Evolutionary conservation across 345 rosid species (phyloP).

Genomic region (Boechera divaricarpa): DNA sequence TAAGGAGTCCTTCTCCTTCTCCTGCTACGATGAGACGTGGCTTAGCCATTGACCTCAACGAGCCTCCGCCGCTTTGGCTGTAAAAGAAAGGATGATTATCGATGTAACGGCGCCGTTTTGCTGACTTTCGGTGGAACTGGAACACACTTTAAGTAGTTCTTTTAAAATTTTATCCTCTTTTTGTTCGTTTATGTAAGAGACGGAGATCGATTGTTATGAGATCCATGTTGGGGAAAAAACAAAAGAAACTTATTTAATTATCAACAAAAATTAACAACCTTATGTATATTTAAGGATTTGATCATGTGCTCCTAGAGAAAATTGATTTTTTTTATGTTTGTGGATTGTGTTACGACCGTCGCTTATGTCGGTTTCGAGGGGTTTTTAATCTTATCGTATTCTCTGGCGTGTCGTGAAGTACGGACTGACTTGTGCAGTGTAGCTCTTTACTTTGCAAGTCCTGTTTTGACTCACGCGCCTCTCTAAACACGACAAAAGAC

Average conservation of each 20-base stretch:
- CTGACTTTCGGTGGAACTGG: neutral
- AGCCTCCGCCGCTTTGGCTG: conserved; percentile 94
- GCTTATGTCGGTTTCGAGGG: conserved; percentile 43
- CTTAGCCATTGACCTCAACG: conserved; percentile 87
- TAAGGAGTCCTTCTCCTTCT: conserved; percentile 30
- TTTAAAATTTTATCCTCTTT: neutral
- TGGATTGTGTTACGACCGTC: conserved; percentile 35
- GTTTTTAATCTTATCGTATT: conserved; percentile 24
- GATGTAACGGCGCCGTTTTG: conserved; percentile 25
- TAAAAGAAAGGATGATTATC: conserved; percentile 41
- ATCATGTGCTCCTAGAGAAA: neutral
- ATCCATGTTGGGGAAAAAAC: conserved; percentile 26
- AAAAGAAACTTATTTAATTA: neutral
- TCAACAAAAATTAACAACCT: neutral
- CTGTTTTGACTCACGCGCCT: conserved; percentile 47
- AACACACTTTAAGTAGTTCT: conserved; percentile 8
- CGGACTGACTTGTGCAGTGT: conserved; percentile 42
- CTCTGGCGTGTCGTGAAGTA: conserved; percentile 41
- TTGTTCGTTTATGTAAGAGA: conserved; percentile 32
- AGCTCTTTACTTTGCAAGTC: conserved; percentile 28
- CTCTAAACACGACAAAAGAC: conserved; percentile 39
- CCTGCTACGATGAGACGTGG: conserved; percentile 59
- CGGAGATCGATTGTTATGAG: conserved; percentile 19
- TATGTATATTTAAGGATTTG: neutral
- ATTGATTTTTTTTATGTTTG: conserved; percentile 1